These are phyloP conservation scores for Bruguiera sexangula DNA, from an alignment of 345 rosid genomes.

Conservation along the genomic window DNA sequence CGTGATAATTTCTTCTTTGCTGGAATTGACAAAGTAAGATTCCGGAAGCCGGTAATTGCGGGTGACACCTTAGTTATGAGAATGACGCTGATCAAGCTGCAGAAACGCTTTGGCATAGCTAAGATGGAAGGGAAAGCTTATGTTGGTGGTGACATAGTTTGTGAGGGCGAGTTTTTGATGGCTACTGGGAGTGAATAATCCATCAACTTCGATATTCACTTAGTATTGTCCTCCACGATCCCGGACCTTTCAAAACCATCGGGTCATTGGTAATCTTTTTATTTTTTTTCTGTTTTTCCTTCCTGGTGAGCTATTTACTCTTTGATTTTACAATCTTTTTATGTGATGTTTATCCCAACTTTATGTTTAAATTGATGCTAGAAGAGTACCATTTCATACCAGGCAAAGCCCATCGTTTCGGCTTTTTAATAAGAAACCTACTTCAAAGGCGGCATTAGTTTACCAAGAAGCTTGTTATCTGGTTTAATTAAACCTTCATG, in stretches of 20 bases:
- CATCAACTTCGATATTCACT: not conserved
- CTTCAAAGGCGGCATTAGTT: too few species aligned
- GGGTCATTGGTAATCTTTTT: not conserved
- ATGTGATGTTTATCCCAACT: not conserved
- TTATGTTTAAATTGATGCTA: not conserved
- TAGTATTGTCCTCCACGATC: not conserved
- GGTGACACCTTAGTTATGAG: conserved; percentile 98
- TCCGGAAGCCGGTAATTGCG: conserved; percentile 92
- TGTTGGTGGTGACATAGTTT: conserved; percentile 72
- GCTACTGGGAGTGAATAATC: conserved; percentile 56
- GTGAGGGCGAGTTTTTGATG: conserved; percentile 96
- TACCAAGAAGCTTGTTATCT: too few species aligned
- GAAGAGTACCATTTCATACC: not conserved
- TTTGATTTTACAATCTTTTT: not conserved
- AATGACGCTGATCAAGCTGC: conserved; percentile 82
- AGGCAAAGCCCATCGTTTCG: not conserved
- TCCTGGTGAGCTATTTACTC: not conserved
- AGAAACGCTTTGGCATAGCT: conserved; percentile 85
- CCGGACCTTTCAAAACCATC: too few species aligned
- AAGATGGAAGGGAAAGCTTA: conserved; percentile 99
- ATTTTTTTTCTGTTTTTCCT: too few species aligned
- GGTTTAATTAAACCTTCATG: too few species aligned
- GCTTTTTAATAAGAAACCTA: too few species aligned
- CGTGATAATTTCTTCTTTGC: conserved; percentile 82
- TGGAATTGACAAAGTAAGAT: conserved; percentile 88